Conservation (phyloP, 1,284 basidiomycete species). For the Leucoagaricus sp. region DNA sequence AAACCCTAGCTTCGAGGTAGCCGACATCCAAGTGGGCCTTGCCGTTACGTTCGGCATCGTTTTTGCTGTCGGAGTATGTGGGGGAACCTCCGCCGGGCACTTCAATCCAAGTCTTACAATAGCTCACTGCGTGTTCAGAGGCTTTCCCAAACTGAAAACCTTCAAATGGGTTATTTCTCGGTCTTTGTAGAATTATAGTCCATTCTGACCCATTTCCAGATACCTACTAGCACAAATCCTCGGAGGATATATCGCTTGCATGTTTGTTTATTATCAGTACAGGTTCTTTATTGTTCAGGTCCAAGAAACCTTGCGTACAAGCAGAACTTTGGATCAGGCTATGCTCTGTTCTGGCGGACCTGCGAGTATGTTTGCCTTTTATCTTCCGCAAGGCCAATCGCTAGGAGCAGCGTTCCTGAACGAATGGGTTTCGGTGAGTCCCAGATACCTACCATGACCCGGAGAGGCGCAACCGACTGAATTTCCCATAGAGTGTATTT, state of each 20-base stretch:
- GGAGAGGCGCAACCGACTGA: background rate
- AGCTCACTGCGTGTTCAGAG: slow-evolving; percentile 8
- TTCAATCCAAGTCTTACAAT: slow-evolving; percentile 7
- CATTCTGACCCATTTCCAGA: background rate
- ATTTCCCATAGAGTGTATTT: background rate
- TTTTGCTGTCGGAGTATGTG: slow-evolving; percentile 4
- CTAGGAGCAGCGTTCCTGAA: slow-evolving; percentile 5
- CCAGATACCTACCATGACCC: background rate
- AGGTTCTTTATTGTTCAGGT: background rate
- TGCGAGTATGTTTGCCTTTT: slow-evolving; percentile 7
- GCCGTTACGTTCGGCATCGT: background rate
- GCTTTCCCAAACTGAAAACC: background rate
- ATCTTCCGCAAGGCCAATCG: slow-evolving; percentile 3
- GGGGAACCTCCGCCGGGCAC: background rate
- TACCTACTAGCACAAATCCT: slow-evolving; percentile 11
- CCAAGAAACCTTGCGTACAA: background rate
- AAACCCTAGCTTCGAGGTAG: background rate
- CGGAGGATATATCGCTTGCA: slow-evolving; percentile 3
- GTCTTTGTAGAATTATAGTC: background rate
- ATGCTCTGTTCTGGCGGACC: background rate
- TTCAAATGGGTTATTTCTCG: background rate
- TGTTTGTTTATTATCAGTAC: slow-evolving; percentile 6
- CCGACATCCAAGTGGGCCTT: background rate
- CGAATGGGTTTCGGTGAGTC: slow-evolving; percentile 9
- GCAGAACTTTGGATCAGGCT: background rate